Conservation (phyloP, 257 asterid genomes). For the Buddleja alternifolia region DNA sequence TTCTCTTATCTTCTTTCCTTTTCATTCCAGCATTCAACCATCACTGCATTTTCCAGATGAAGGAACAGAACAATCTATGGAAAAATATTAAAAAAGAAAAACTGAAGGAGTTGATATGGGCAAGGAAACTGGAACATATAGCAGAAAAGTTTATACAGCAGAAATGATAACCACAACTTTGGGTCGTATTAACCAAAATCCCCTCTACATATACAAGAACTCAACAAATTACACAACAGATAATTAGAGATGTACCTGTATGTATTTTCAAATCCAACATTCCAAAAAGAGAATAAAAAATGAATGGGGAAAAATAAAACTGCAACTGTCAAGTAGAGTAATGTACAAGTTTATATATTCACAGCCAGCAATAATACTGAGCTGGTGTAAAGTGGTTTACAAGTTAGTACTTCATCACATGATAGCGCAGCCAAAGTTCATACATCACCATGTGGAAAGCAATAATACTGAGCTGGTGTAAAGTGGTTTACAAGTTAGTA, state of each 20-base stretch:
- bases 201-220: constrained; percentile 5
- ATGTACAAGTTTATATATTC: constrained; percentile 40
- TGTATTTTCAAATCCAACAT: constrained; percentile 24
- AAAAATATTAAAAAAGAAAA: too few relatives aligned
- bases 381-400: constrained; percentile 18
- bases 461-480: constrained; percentile 11
- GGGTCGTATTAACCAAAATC: constrained; percentile 25
- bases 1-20: too few relatives aligned
- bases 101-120: too few relatives aligned
- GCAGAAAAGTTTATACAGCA: not conserved
- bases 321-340: constrained; percentile 19
- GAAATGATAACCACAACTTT: not conserved
- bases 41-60: too few relatives aligned
- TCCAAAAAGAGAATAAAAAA: constrained; percentile 4
- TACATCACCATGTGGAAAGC: constrained; percentile 5
- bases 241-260: not conserved
- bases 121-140: too few relatives aligned
- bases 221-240: constrained; percentile 4
- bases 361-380: not conserved
- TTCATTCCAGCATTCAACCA: too few relatives aligned
- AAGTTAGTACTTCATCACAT: constrained; percentile 76
- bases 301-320: constrained; percentile 31
- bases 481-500: constrained; percentile 47
- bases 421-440: constrained; percentile 95
- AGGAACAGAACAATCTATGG: too few relatives aligned